Base-by-base conservation (phyloP, 208 protist species). In the Trypanosoma avium region DNA sequence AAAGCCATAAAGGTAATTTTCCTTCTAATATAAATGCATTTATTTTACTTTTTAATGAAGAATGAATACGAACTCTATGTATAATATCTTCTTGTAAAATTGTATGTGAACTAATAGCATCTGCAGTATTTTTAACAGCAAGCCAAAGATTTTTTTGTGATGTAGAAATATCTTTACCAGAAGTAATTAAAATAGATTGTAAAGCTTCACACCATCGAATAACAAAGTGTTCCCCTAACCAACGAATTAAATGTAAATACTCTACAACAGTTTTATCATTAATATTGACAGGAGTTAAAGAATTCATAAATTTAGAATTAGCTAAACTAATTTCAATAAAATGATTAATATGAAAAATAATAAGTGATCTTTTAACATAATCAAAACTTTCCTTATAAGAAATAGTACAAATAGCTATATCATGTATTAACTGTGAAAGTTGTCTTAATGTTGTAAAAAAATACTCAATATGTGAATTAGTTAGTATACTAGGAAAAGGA, bases 371-470 rank as follows among this genome's bases (percentile, higher is more conserved):
- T 17, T 73, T 43, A 1, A 70, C 55, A 21, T 47, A 40, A 57
- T 67, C 68, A 2, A 49, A 59, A 24, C 40, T 19, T 17, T 54
- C 50, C 15, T 60, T 70, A 7, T 49, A 32, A 15, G 65, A 40
- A 3, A 65, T 50, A 26, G 61, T 33, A 35, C 71, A 66, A 30
- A 63, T 33, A 13, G 74, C 74, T 12, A 79, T 43, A 17, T 69
- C 55, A 26, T 75, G 61, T 9, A 70, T 49, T 4, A 79, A 36
- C 48, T 79, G 74, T 15, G 74, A 79, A 3, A 79, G 68, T 50
- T 79, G 57, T 27, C 30, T 26, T 13, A 75, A 45, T 19, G 49
- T 68, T 5, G 22, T 29, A 24, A 75, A 54, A 61, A 79, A 75
- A 45, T 71, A 71, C 9, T 53, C 26, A n/a, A 79, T 15, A 24